Base-by-base conservation (phyloP, 2,329 filamentous ascomycete species). In the Chrysoporthe puriensis region DNA sequence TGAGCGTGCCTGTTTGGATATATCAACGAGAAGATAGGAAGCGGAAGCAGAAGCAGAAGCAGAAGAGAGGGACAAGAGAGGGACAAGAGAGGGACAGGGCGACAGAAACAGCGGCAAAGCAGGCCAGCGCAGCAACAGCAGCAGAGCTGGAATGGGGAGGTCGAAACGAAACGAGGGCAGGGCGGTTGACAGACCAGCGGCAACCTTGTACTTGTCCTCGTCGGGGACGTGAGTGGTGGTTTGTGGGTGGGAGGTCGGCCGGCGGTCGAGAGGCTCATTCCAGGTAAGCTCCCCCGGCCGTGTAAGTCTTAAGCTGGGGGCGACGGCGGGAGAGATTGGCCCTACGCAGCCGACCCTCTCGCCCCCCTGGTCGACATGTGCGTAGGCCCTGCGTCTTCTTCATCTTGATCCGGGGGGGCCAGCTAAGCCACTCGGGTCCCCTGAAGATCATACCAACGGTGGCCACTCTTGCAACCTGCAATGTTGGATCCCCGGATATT, bases 131-230 rank as follows among this genome's bases (percentile, higher is more conserved):
- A 21, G 63, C 26, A 21, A 58, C 52, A 59, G 40, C 16, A 62
- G 26, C 16, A 50, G 32, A 40, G 16, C 44, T 18, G 43, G 62
- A 44, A 26, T 4, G 40, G 46, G 63, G 52, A 58, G 57, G 52
- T 34, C 54, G 48, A 43, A 46, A 64, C 42, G 43, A 64, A 26
- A 26, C 16, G 40, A 54, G 16, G 21, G 14, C 21, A n/a, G 14
- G 40, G 52, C 32, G 54, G 63, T 58, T 57, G 42, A 26, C 52
- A 44, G 54, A 64, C 54, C 54, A 36, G 62, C 62, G 58, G 62
- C 62, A 54, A 63, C 61, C 61, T 63, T 63, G 61, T 57, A 40
- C 54, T 57, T 36, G 54, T 57, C 54, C 54, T 43, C 8, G 44
- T 52, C 54, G 61, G 58, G 43, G 46, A 16, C n/a, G 40, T 32